phyloP scores from a whole-genome alignment of 129 eudicot species.

The Flaveria linearis region DNA sequence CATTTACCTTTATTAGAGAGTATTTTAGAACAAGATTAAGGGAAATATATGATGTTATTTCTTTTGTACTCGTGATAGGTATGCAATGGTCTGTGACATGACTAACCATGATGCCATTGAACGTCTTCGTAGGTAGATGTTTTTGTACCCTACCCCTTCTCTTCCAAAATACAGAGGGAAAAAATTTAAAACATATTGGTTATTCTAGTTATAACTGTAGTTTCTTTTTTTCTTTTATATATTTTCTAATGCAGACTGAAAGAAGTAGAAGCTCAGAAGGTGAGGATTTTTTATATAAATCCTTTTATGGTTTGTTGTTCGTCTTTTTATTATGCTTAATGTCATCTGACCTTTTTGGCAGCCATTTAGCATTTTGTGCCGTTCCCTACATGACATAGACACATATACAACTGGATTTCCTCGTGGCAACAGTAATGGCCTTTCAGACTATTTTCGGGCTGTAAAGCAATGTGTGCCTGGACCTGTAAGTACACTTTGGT shows the following conservation, averaged over 20 bases:
- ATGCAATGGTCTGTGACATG: conserved; percentile 89
- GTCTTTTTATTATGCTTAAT: conserved; percentile 19
- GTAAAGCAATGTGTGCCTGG: conserved; percentile 91
- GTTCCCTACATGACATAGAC: conserved; percentile 82
- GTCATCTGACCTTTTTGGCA: conserved; percentile 41
- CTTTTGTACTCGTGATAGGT: conserved; percentile 40
- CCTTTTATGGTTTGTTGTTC: neutral
- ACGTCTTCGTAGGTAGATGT: conserved; percentile 75
- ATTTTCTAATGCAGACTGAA: conserved; percentile 57
- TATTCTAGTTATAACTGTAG: conserved; percentile 22
- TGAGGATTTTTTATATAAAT: conserved; percentile 20
- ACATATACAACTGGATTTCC: conserved; percentile 91
- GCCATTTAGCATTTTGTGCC: conserved; percentile 91
- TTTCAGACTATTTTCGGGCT: conserved; percentile 69
- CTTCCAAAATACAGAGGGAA: neutral
- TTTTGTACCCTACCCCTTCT: conserved; percentile 4
- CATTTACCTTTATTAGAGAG: conserved; percentile 2
- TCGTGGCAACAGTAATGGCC: conserved; percentile 73
- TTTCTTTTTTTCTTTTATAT: conserved; percentile 17
- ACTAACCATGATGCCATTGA: conserved; percentile 67
- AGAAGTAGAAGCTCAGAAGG: conserved; percentile 72
- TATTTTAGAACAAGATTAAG: conserved; percentile 11
- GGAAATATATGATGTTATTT: conserved; percentile 1
- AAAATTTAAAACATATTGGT: neutral
- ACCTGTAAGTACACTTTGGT: conserved; percentile 56